Percentiles rank a stretch among this genome's conserved stretches.
phyloP scores from a whole-genome alignment of 306 rosid genomes.

The Vigna unguiculata region DNA sequence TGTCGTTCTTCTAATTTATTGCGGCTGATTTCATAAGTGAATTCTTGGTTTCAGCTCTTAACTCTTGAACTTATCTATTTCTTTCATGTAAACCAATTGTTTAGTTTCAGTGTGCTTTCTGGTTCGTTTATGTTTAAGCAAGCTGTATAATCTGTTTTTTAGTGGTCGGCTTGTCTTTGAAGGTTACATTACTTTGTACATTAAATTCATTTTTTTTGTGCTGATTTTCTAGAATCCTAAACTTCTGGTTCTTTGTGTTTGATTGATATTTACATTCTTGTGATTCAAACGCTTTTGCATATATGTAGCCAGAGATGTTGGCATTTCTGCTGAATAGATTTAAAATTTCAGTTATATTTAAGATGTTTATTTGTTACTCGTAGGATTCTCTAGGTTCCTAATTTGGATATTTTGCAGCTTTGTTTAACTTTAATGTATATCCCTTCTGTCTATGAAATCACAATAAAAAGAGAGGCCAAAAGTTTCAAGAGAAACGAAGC shows the following conservation, averaged over 20 bases:
- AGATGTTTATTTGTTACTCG: slow-evolving; percentile 17
- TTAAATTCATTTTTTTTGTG: slow-evolving; percentile 20
- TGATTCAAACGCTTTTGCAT: slow-evolving; percentile 26
- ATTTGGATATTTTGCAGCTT: slow-evolving; percentile 41
- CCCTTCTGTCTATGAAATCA: slow-evolving; percentile 25
- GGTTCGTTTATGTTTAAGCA: neutral
- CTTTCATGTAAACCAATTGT: neutral
- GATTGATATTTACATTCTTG: slow-evolving; percentile 6
- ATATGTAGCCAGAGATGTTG: slow-evolving; percentile 10
- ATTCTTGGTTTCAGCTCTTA: neutral
- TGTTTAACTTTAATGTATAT: slow-evolving; percentile 14
- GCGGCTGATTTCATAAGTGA: slow-evolving; percentile 11
- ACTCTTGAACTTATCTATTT: slow-evolving; percentile 9
- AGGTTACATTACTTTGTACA: slow-evolving; percentile 20
- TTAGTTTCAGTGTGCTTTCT: slow-evolving; percentile 13
- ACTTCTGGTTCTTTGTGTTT: slow-evolving; percentile 5
- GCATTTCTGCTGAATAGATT: slow-evolving; percentile 8
- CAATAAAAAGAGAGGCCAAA: neutral
- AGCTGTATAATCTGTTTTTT: neutral
- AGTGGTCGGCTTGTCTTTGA: slow-evolving; percentile 29
- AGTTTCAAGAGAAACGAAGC: slow-evolving; percentile 31
- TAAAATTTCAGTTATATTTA: slow-evolving; percentile 24
- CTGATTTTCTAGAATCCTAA: slow-evolving; percentile 25
- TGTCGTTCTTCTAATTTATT: slow-evolving; percentile 9
- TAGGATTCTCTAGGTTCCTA: slow-evolving; percentile 32